Conservation (phyloP, 169 alveolate species). For the Perkinsus olseni region DNA sequence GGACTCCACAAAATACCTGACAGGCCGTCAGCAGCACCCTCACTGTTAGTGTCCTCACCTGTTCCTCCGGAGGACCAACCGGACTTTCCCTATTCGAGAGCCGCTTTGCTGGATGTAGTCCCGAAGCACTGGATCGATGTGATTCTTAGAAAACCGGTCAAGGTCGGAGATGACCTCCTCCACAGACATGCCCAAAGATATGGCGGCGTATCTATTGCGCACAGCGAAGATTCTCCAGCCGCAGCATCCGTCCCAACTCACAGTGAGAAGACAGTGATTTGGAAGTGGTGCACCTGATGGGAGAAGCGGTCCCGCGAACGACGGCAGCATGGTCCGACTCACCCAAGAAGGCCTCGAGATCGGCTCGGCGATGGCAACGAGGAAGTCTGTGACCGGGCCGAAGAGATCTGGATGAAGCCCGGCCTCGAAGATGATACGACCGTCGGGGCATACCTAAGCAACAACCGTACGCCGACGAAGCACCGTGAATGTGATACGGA, state of each 20-base stretch:
- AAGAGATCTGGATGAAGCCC: constrained; percentile 51
- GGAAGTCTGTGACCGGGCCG: constrained; percentile 83
- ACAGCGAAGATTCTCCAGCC: background rate
- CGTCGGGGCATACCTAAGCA: constrained; percentile 54
- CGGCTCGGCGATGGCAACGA: constrained; percentile 93
- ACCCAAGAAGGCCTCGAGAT: constrained; percentile 72
- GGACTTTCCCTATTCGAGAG: background rate
- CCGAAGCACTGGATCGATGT: constrained; percentile 4
- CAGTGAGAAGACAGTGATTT: constrained; percentile 70
- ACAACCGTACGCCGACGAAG: no score
- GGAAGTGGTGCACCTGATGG: background rate
- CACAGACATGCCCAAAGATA: constrained; percentile 84
- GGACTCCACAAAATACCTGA: background rate
- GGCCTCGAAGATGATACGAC: constrained; percentile 54
- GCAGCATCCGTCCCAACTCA: background rate
- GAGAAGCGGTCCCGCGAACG: background rate
- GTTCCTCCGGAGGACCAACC: constrained; percentile 60
- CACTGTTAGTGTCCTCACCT: constrained; percentile 56
- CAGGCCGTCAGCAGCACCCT: constrained; percentile 62
- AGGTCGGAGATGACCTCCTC: constrained; percentile 80
- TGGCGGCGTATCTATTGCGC: constrained; percentile 80
- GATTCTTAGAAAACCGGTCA: constrained; percentile 79
- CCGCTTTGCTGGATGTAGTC: background rate
- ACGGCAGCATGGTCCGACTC: background rate
- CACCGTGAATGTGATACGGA: no score